Percentiles rank a stretch among this genome's conserved stretches.
Conservation (phyloP, 2,329 filamentous ascomycete species). For the Ilyonectria mors-panacis region DNA sequence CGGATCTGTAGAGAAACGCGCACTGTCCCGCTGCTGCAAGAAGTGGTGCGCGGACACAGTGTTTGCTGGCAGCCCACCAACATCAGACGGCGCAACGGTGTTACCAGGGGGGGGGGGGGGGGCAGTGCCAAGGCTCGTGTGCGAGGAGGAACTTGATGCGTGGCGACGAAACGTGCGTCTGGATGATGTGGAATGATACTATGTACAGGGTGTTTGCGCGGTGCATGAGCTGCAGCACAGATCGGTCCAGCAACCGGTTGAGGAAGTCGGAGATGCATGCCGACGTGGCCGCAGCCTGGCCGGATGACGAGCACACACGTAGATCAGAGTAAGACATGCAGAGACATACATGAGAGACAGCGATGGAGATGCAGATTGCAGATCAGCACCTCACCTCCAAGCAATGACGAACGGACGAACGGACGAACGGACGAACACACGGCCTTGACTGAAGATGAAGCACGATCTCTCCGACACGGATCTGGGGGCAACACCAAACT, state of each 20-base stretch:
- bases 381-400: too few relatives aligned
- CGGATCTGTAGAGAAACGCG: background rate
- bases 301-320: background rate
- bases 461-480: too few relatives aligned
- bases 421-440: too few relatives aligned
- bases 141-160: background rate
- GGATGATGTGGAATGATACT: background rate
- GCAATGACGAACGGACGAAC: too few relatives aligned
- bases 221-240: background rate
- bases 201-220: background rate
- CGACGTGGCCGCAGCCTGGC: conserved; percentile 12
- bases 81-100: conserved; percentile 11
- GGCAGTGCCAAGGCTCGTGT: conserved; percentile 4
- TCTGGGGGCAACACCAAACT: too few relatives aligned
- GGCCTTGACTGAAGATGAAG: too few relatives aligned
- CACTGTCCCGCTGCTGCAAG: conserved; percentile 12
- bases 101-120: background rate
- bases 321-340: background rate
- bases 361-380: background rate
- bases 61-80: conserved; percentile 1
- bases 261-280: conserved; percentile 6
- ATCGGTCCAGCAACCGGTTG: background rate
- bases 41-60: conserved; percentile 16
- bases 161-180: background rate
- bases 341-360: background rate